Percentiles rank a stretch among this genome's conserved stretches.
These are phyloP conservation scores for Russula earlei DNA, from an alignment of 768 basidiomycete species.

Conservation along the genomic window DNA sequence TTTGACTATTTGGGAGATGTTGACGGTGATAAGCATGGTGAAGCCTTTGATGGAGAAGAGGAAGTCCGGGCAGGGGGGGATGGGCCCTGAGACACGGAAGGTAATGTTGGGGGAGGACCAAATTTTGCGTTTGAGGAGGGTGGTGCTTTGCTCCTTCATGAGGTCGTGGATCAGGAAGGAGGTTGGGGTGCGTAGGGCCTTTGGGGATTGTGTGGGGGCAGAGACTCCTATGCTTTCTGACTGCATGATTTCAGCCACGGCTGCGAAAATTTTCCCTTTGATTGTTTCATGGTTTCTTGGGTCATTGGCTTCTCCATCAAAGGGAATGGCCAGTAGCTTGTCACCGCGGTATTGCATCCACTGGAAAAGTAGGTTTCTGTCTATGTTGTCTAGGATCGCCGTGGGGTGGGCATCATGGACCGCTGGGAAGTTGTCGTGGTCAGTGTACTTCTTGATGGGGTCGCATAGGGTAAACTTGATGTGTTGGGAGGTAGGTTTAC, in stretches of 20 bases:
- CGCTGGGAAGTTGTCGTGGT: too few relatives aligned
- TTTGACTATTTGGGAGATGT: not conserved
- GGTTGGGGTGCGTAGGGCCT: not conserved
- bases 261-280: not conserved
- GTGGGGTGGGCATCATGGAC: too few relatives aligned
- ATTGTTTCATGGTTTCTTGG: not conserved
- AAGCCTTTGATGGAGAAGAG: not conserved
- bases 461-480: too few relatives aligned
- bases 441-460: too few relatives aligned
- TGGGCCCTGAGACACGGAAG: not conserved
- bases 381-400: too few relatives aligned
- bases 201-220: too few relatives aligned
- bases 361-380: too few relatives aligned
- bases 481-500: too few relatives aligned
- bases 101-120: not conserved
- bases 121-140: not conserved
- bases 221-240: not conserved
- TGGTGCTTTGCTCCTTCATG: fast-evolving
- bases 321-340: too few relatives aligned
- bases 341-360: too few relatives aligned
- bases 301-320: too few relatives aligned
- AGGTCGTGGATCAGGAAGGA: not conserved
- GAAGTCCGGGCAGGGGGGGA: not conserved
- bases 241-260: not conserved
- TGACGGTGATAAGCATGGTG: too few relatives aligned